A percentile compares a stretch with the other conserved stretches of the same genome.
These are phyloP conservation scores for Eucalyptus paniculata DNA, from an alignment of 345 rosid species.

Conservation along the genomic window DNA sequence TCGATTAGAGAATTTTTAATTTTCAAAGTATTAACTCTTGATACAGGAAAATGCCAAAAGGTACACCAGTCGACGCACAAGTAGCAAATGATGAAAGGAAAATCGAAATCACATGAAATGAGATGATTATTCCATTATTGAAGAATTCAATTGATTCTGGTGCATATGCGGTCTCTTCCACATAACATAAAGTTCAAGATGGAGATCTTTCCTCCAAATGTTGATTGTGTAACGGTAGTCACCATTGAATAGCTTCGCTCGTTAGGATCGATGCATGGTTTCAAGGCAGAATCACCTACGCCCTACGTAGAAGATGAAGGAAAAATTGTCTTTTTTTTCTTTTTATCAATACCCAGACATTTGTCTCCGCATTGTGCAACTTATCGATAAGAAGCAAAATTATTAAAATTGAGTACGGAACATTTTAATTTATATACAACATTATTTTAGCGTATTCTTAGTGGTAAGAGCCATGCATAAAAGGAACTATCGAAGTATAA, in stretches of 20 bases:
- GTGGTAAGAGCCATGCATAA: too few relatives aligned
- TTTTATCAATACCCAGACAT: too few relatives aligned
- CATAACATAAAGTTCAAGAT: not conserved
- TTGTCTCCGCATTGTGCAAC: too few relatives aligned
- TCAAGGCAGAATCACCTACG: not conserved
- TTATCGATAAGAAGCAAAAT: too few relatives aligned
- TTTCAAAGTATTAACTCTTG: not conserved
- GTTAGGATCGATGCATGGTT: not conserved
- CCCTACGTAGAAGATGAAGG: not conserved
- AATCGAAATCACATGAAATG: accelerated
- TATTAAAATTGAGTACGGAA: too few relatives aligned
- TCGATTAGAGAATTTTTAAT: not conserved
- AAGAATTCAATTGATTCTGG: not conserved
- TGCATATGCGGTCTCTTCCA: not conserved
- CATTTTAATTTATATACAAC: too few relatives aligned
- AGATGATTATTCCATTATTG: not conserved
- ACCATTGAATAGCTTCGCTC: not conserved
- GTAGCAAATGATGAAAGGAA: accelerated
- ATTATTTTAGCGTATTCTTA: too few relatives aligned
- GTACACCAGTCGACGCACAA: accelerated
- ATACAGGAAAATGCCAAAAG: too few relatives aligned
- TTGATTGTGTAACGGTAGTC: not conserved
- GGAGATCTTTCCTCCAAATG: not conserved
- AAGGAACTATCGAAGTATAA: too few relatives aligned
- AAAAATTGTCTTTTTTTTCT: not conserved